Percentiles rank a stretch among this genome's conserved stretches.
Evolutionary conservation across 2,329 filamentous ascomycete genomes (phyloP).

Genomic region (Alternaria postmessia): DNA sequence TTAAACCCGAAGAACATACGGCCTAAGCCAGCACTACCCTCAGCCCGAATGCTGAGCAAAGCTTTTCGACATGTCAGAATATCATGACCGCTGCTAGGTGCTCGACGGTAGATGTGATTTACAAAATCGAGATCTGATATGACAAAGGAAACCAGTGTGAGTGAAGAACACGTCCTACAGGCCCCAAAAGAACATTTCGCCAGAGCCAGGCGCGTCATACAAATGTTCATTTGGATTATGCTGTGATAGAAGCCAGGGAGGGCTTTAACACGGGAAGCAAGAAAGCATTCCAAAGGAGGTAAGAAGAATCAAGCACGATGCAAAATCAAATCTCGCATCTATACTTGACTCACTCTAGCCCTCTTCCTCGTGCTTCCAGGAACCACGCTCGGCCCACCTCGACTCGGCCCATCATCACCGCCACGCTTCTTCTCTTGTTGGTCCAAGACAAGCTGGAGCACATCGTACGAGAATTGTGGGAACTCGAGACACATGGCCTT

Average conservation of each 20-base stretch:
- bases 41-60: background rate
- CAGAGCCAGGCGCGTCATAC: background rate
- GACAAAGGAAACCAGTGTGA: background rate
- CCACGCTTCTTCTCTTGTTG: slow-evolving; percentile 56
- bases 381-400: slow-evolving; percentile 49
- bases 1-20: background rate
- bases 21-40: background rate
- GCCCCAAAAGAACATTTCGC: background rate
- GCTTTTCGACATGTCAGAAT: background rate
- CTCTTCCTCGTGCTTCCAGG: slow-evolving; percentile 47
- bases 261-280: background rate
- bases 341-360: slow-evolving; percentile 40
- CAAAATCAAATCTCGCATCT: slow-evolving; percentile 5
- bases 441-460: slow-evolving; percentile 72
- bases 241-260: background rate
- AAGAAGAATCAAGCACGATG: slow-evolving; percentile 6
- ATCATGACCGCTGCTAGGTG: background rate
- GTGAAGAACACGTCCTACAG: background rate
- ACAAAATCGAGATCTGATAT: background rate
- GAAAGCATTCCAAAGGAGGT: background rate
- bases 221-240: background rate
- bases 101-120: background rate
- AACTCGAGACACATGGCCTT: slow-evolving; percentile 84
- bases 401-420: slow-evolving; percentile 24
- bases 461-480: slow-evolving; percentile 92